These are phyloP conservation scores for Juglanconis oblonga DNA, from an alignment of 2,329 filamentous ascomycete species.

Conservation along the genomic window DNA sequence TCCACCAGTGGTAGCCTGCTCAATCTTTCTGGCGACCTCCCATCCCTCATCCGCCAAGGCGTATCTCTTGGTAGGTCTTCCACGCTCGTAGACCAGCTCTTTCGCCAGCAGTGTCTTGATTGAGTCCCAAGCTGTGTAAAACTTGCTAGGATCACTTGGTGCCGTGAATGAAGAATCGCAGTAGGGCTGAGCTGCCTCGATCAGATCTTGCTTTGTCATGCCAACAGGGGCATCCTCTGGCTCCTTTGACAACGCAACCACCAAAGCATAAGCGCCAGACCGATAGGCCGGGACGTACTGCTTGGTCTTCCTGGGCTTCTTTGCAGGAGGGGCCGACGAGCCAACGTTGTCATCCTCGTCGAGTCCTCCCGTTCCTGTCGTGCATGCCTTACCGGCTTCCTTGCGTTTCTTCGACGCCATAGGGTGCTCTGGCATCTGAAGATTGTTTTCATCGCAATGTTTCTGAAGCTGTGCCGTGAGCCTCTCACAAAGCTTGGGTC, in stretches of 20 bases:
- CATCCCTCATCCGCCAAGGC: conserved; percentile 73
- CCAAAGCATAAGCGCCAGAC: conserved; percentile 72
- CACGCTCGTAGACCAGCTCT: conserved; percentile 69
- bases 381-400: conserved; percentile 21
- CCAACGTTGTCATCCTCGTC: conserved; percentile 35
- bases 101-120: conserved; percentile 75
- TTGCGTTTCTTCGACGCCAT: conserved; percentile 38
- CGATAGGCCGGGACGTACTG: conserved; percentile 69
- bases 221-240: conserved; percentile 53
- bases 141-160: conserved; percentile 64
- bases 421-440: conserved; percentile 64
- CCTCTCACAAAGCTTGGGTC: conserved; percentile 66
- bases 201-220: conserved; percentile 66
- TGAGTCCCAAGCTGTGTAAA: conserved; percentile 78
- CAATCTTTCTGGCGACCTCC: conserved; percentile 67
- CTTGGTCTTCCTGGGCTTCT: conserved; percentile 59
- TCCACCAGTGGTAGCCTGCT: conserved; percentile 35
- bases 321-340: conserved; percentile 39
- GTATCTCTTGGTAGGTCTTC: conserved; percentile 66
- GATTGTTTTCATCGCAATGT: conserved; percentile 64
- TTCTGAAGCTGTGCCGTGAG: conserved; percentile 59
- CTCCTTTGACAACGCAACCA: conserved; percentile 63
- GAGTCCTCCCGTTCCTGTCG: conserved; percentile 29
- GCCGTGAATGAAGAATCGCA: conserved; percentile 72
- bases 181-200: conserved; percentile 66